Base-by-base conservation (phyloP, 129 eudicot genomes). In the Arctium lappa region DNA sequence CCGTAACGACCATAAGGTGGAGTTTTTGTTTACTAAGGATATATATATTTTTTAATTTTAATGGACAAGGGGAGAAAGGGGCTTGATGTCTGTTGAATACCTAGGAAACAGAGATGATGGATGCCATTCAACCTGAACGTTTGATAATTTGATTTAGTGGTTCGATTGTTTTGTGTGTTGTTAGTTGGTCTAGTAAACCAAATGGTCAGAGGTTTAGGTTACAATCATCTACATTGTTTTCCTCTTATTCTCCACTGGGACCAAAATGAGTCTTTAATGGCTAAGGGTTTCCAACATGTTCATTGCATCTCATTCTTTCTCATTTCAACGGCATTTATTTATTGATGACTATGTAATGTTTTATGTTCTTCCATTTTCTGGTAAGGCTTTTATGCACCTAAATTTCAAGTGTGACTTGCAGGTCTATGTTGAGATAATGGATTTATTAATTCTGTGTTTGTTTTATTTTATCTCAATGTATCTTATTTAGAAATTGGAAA, bases 1-100 rank as follows among this genome's bases (percentile, higher is more conserved):
- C 91, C 53, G 36, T 80, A 80, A 81, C 82, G 33, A 86, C 72
- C 42, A 77, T 77, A 83, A 91, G 95, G 99, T 93, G 74, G 82
- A 86, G 60, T 74, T 69, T 29, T 11, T 40, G 1, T 1, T 33
- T 33, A 31, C 62, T 69, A 36, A 27, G 30, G 30, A 38, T 44
- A 69, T 75, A 40, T 30, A 22, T 22, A 22, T 22, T 22, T 22
- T 22, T 22, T 22, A 22, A 22, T 66, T 29, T 29, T 65, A 8
- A 42, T 42, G 50, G 12, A 42, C 9, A 42, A 42, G 50, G 50
- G 9, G 12, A 42, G 12, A 42, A 8, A 42, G 50, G 12, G 50
- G 50, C 10, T 40, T 66, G 32, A 56, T 40, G 6, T 40, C 48
- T 40, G 2, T 40, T 40, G 10, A 40, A 40, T 40, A 40, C 48